Base-by-base conservation (phyloP, 2,329 filamentous ascomycete species). In the Coniochaeta sp. region DNA sequence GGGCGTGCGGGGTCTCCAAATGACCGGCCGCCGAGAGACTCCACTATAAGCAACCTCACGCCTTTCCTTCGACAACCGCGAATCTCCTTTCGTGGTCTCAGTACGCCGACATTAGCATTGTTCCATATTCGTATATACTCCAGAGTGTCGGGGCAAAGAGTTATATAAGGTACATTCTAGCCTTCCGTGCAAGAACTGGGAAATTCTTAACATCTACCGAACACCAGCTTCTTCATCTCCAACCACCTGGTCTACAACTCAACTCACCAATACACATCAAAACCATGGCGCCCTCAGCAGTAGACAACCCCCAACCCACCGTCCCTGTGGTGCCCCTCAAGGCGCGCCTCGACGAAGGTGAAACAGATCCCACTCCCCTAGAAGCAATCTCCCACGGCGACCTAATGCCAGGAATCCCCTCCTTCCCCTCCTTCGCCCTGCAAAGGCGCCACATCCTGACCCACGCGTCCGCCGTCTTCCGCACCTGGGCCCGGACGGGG, bases 381-480 rank as follows among this genome's bases (percentile, higher is more conserved):
- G 53, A 58, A 42, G 61, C 62, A 45, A 63, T 65, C 24, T 64
- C 61, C 6, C 59, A 62, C 47, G 62, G 62, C 33, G 61, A 63
- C 27, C 49, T 60, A 16, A 33, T 63, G 40, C 59, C 60, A 8
- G 60, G 62, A 62, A 74, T 76, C 48, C 73, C 73, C 6, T 66
- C 61, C 2, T 76, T 75, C 56, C 61, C 64, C 20, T 65, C 60
- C 30, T 70, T 64, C 52, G 61, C 61, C 6, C 65, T 63, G 35
- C 67, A 87, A 52, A 79, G 86, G 18, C 73, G 74, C 60, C 86
- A 85, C 72, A 81, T 82, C 53, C 71, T 85, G 9, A 70, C 79
- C 26, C 83, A 87, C 66, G 86, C 86, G 75, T 82, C 83, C 45
- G 77, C 78, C 12, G 80, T 79, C n/a, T 87, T 87, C 66, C 78